phyloP scores from a whole-genome alignment of 2,329 filamentous ascomycete species.

The Cladosporium sp. region DNA sequence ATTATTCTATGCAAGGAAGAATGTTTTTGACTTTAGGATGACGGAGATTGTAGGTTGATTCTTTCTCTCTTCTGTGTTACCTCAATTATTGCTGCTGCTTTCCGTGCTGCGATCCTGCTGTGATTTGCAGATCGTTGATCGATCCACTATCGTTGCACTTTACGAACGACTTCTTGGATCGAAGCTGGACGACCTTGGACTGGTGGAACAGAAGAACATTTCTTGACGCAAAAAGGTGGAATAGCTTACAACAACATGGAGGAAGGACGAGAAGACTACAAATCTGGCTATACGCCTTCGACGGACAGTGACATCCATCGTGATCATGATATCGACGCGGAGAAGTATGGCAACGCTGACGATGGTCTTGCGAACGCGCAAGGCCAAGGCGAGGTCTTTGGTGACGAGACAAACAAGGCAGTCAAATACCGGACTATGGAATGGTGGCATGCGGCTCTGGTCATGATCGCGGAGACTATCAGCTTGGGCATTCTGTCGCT shows the following conservation, averaged over 20 bases:
- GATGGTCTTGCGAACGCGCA: slow-evolving; percentile 5
- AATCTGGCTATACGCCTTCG: slow-evolving; percentile 1
- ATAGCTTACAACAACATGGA: neutral
- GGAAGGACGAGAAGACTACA: neutral
- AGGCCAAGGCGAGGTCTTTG: slow-evolving; percentile 4
- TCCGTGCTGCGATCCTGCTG: neutral
- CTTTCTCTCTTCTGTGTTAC: neutral
- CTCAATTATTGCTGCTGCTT: neutral
- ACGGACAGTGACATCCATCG: slow-evolving; percentile 3
- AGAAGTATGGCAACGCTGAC: slow-evolving; percentile 2
- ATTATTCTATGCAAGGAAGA: neutral
- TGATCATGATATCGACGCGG: neutral
- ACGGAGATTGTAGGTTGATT: neutral
- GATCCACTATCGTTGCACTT: too few relatives aligned
- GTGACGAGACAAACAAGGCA: slow-evolving; percentile 20
- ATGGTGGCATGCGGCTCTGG: slow-evolving; percentile 40
- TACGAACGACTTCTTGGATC: too few relatives aligned
- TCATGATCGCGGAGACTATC: slow-evolving; percentile 58
- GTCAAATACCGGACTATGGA: slow-evolving; percentile 50
- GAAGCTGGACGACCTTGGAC: neutral
- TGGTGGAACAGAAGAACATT: neutral
- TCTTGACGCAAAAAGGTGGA: neutral
- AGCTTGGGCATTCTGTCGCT: slow-evolving; percentile 54
- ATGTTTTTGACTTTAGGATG: neutral
- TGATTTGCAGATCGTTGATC: neutral